Conservation (phyloP, 2,329 filamentous ascomycete species). For the Talaromyces rugulosus region DNA sequence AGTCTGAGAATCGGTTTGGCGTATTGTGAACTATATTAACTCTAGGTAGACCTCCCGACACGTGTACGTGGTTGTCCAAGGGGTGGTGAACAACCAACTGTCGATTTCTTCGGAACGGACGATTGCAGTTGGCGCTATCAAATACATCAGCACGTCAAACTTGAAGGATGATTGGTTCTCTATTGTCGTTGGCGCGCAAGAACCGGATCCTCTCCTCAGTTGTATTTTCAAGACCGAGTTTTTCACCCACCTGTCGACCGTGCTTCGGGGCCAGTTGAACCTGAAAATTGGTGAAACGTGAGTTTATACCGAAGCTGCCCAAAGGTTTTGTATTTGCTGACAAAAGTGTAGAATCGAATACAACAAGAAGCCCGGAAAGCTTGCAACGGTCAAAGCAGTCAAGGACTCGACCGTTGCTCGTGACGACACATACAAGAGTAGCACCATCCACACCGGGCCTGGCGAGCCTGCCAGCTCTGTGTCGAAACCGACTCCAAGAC, state of each 20-base stretch:
- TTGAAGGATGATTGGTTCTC: constrained; percentile 96
- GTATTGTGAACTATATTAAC: constrained; percentile 17
- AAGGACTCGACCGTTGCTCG: constrained; percentile 73
- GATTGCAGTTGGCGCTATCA: constrained; percentile 81
- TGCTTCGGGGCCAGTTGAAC: constrained; percentile 74
- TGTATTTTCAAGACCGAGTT: constrained; percentile 97
- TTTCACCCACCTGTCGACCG: constrained; percentile 82
- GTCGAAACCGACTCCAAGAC: constrained; percentile 80
- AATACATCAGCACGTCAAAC: constrained; percentile 75
- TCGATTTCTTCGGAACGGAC: constrained; percentile 77
- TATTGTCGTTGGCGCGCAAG: constrained; percentile 83
- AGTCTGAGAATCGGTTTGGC: constrained; percentile 16
- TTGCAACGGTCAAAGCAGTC: constrained; percentile 79
- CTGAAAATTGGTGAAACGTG: constrained; percentile 72
- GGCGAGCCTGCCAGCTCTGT: constrained; percentile 80
- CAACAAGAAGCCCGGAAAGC: constrained; percentile 95
- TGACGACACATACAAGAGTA: constrained; percentile 90
- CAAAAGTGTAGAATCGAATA: constrained; percentile 65
- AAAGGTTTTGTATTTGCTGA: constrained; percentile 20
- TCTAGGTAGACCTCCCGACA: constrained; percentile 63
- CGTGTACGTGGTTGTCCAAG: constrained; percentile 84
- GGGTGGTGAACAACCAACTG: constrained; percentile 74
- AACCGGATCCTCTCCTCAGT: constrained; percentile 87
- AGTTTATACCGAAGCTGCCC: constrained; percentile 21
- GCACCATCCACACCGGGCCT: constrained; percentile 76